Conservation (phyloP, 164 flowering plant species). For the Vitis riparia region DNA sequence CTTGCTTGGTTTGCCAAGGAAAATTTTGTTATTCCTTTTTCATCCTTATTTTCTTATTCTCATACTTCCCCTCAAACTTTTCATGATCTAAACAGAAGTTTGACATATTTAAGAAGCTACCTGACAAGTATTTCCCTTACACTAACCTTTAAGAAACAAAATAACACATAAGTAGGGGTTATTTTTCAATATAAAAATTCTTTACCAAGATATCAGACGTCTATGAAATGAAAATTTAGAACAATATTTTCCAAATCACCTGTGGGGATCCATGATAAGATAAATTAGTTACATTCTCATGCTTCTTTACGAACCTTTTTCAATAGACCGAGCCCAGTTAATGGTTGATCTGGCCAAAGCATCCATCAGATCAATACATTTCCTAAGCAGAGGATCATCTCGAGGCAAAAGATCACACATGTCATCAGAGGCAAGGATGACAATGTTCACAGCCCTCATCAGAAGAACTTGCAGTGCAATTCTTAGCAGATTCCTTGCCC, state of each 20-base stretch:
- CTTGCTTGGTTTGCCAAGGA: no score
- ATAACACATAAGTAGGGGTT: background rate
- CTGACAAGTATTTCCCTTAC: background rate
- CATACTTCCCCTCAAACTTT: no score
- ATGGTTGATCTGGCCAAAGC: constrained; percentile 30
- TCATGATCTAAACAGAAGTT: no score
- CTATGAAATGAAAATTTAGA: background rate
- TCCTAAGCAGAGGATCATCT: constrained; percentile 39
- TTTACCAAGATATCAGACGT: background rate
- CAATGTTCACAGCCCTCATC: constrained; percentile 36
- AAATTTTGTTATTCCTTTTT: no score
- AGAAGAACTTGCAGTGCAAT: constrained; percentile 42
- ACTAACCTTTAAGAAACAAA: background rate
- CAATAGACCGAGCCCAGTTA: constrained; percentile 23
- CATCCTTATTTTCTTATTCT: no score
- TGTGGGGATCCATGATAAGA: background rate
- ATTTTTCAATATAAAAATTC: background rate
- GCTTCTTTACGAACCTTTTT: constrained; percentile 12
- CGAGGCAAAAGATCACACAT: constrained; percentile 30
- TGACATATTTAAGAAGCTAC: background rate
- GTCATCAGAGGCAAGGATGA: constrained; percentile 38
- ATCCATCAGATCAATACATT: constrained; percentile 38
- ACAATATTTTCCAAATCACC: background rate
- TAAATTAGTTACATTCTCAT: background rate
- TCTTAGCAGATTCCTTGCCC: constrained; percentile 33